Base-by-base conservation (phyloP, 2,329 filamentous ascomycete species). In the Mycocentrospora acerina region DNA sequence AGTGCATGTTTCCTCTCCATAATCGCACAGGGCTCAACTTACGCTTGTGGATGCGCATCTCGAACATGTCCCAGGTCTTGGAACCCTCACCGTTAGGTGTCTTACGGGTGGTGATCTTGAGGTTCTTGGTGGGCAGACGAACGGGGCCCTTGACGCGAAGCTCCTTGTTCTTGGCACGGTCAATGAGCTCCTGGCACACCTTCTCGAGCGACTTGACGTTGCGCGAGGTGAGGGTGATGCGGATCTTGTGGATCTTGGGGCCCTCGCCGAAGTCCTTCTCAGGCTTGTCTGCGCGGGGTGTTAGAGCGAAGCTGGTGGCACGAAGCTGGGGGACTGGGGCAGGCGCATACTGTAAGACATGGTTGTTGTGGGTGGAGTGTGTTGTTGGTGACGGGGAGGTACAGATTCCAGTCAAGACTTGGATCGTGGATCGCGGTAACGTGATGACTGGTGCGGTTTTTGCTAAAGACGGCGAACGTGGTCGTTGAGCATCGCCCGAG, bases 11-110 rank as follows among this genome's bases (percentile, higher is more conserved):
- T 9, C 19, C 19, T 9, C 19, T 12, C 12, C 24, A n/a, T 5
- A 22, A 22, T 6, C 19, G 9, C 19, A 22, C 9, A 9, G 5
- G 26, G 15, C 12, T 32, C 13, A 25, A 47, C 48, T 42, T 42
- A 57, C 90, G 87, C 86, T 96, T 96, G 84, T 96, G 90, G 73
- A 96, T 95, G 79, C 91, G 86, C 90, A 98, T 94, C 86, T 98
- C 91, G 76, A 81, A 98, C 75, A 81, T 85, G 74, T 97, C 93
- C 93, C 93, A 98, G 71, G 93, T 98, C 89, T 98, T 98, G 76
- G 87, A 94, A 79, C 93, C 93, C 84, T 98, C 93, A 87, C 93
- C 93, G 78, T 88, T 93, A 73, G 93, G 93, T 57, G 93, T 97
- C 87, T 98, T 98, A 71, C 93, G 87, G 81, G 93, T 95, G 72